Percentiles rank a stretch among this genome's conserved stretches.
These are phyloP conservation scores for Hyaloperonospora brassicae DNA, from an alignment of 352 stramenopile species.

Conservation along the genomic window DNA sequence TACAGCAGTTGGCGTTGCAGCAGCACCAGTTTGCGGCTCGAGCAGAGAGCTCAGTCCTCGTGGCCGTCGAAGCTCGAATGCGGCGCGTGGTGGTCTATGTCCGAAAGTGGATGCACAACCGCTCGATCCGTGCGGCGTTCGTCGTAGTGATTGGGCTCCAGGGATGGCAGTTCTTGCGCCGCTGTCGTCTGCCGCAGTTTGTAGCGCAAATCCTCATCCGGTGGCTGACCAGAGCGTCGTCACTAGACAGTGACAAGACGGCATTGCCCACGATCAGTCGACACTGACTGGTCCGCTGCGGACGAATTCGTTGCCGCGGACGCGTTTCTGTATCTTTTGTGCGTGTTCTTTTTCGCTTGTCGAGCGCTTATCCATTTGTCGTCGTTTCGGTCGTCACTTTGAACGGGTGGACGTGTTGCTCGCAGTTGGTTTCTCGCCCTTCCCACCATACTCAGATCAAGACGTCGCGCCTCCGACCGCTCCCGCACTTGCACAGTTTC, in stretches of 20 bases:
- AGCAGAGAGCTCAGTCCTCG: constrained; percentile 37
- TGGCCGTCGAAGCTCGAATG: constrained; percentile 32
- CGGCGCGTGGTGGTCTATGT: constrained; percentile 33
- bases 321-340: not conserved
- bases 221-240: constrained; percentile 48
- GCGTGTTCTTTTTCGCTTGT: not conserved
- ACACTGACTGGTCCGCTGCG: constrained; percentile 11
- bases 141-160: constrained; percentile 41
- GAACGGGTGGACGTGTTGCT: not conserved
- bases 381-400: constrained; percentile 11
- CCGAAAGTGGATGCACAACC: constrained; percentile 38
- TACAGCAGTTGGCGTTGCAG: constrained; percentile 34
- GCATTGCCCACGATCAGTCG: constrained; percentile 4
- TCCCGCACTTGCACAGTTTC: not conserved
- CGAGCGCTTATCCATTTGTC: not conserved
- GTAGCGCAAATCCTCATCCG: constrained; percentile 53
- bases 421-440: not conserved
- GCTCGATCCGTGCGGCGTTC: constrained; percentile 41
- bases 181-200: constrained; percentile 45
- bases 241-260: constrained; percentile 26
- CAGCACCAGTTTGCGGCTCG: constrained; percentile 34
- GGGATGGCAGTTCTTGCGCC: constrained; percentile 45
- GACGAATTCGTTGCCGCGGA: not conserved
- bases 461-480: not conserved
- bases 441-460: constrained; percentile 14